These are phyloP conservation scores for Penicillium digitatum DNA, from an alignment of 2,329 filamentous ascomycete genomes.

Conservation along the genomic window DNA sequence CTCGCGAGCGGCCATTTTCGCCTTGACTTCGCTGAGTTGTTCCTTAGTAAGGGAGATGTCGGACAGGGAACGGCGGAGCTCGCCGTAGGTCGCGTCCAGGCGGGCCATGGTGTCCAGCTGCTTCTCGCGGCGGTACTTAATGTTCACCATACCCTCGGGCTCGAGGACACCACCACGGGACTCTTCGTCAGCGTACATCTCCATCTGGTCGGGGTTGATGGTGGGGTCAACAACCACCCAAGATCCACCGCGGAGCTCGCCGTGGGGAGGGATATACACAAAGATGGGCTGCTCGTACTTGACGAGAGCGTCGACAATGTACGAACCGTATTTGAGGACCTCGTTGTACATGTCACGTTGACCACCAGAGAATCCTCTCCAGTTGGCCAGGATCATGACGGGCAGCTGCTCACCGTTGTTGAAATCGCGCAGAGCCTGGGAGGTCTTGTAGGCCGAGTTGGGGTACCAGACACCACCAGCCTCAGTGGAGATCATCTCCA, in stretches of 20 bases:
- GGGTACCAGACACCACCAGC: constrained; percentile 99
- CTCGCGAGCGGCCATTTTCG: constrained; percentile 79
- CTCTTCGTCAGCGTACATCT: constrained; percentile 98
- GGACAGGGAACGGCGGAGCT: constrained; percentile 73
- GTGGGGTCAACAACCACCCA: constrained; percentile 99
- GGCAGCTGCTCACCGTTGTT: constrained; percentile 98
- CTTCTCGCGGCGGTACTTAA: constrained; percentile 97
- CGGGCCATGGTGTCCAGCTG: constrained; percentile 97
- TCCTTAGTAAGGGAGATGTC: constrained; percentile 67
- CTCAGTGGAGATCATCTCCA: constrained; percentile 90
- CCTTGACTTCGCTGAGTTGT: constrained; percentile 72
- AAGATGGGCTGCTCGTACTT: constrained; percentile 99
- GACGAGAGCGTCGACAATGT: constrained; percentile 96
- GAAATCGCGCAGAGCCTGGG: constrained; percentile 97
- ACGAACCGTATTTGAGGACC: constrained; percentile 98
- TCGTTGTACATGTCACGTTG: constrained; percentile 99
- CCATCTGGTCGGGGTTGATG: constrained; percentile 94
- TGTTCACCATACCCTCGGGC: constrained; percentile 95
- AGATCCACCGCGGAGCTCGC: constrained; percentile 95
- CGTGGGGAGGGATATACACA: constrained; percentile 95
- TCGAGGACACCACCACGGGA: constrained; percentile 95
- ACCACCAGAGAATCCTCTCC: constrained; percentile 99
- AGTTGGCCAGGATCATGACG: constrained; percentile 98
- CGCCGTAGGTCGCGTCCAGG: constrained; percentile 76
- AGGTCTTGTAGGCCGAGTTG: constrained; percentile 99